phyloP scores from a whole-genome alignment of 2,329 filamentous ascomycete species.

The Colletotrichum theobromicola region DNA sequence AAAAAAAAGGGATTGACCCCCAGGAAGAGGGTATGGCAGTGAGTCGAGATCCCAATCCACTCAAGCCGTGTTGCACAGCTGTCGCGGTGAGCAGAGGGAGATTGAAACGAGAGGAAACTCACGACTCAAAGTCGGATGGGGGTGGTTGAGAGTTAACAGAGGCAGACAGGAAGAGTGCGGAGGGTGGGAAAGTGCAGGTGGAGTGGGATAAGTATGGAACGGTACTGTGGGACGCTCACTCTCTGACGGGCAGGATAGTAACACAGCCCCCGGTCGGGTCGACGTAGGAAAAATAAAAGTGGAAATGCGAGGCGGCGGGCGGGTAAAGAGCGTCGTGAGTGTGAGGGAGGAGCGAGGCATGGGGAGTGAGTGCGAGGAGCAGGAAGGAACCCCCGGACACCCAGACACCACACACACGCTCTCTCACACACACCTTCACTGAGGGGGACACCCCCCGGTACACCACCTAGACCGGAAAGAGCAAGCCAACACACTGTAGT shows the following conservation, averaged over 20 bases:
- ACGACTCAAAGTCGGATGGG: slow-evolving; percentile 17
- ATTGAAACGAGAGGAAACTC: slow-evolving; percentile 12
- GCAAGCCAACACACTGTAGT: not conserved
- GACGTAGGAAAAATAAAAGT: slow-evolving; percentile 7
- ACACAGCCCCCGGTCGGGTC: slow-evolving; percentile 11
- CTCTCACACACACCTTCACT: not conserved
- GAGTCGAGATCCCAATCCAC: not conserved
- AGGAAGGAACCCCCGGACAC: not conserved
- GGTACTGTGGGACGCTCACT: not conserved
- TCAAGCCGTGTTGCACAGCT: not conserved
- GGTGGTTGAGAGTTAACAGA: slow-evolving; percentile 11
- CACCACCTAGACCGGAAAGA: not conserved
- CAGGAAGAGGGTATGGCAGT: not conserved
- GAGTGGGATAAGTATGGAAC: slow-evolving; percentile 23
- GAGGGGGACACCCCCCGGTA: not conserved
- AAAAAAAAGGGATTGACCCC: not conserved
- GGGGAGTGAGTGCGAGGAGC: not conserved
- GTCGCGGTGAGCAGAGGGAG: not conserved
- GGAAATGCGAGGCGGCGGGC: slow-evolving; percentile 12
- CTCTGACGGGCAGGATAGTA: slow-evolving; percentile 15
- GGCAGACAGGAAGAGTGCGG: slow-evolving; percentile 1
- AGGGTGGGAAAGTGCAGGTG: slow-evolving; percentile 22
- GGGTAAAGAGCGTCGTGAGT: not conserved
- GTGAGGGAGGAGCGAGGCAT: not conserved
- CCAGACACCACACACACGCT: not conserved